Conservation (phyloP, 257 asterid genomes). For the Handroanthus guayacan region DNA sequence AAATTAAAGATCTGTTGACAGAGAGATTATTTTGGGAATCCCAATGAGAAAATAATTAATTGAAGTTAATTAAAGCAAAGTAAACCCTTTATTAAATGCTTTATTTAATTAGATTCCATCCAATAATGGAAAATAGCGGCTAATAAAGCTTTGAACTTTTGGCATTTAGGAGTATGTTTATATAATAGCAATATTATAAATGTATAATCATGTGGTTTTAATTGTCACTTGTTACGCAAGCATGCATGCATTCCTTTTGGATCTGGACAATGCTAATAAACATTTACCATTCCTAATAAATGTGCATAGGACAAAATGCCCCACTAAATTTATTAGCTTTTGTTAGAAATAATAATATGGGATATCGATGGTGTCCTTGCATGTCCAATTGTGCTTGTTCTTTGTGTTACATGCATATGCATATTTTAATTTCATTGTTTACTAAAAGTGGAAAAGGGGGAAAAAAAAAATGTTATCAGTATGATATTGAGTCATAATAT, state of each 20-base stretch:
- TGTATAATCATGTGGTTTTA: background rate
- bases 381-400: background rate
- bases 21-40: constrained; percentile 34
- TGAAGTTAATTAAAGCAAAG: constrained; percentile 29
- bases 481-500: too few relatives aligned
- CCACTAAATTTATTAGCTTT: constrained; percentile 9
- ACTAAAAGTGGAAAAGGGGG: too few relatives aligned
- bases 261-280: constrained; percentile 31
- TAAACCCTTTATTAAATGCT: constrained; percentile 10
- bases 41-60: constrained; percentile 22
- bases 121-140: constrained; percentile 30
- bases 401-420: background rate
- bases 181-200: background rate
- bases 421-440: background rate
- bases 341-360: background rate
- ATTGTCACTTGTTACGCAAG: constrained; percentile 37
- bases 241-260: constrained; percentile 51
- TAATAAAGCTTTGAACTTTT: constrained; percentile 3
- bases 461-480: too few relatives aligned
- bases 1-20: constrained; percentile 19
- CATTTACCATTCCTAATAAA: background rate
- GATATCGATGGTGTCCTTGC: background rate
- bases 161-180: constrained; percentile 1
- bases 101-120: constrained; percentile 26
- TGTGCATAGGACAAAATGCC: background rate